Evolutionary conservation across 495 filamentous ascomycete species (phyloP), one percentile per base, ranked within the genome.

Genomic region (Penicillium goetzii): DNA sequence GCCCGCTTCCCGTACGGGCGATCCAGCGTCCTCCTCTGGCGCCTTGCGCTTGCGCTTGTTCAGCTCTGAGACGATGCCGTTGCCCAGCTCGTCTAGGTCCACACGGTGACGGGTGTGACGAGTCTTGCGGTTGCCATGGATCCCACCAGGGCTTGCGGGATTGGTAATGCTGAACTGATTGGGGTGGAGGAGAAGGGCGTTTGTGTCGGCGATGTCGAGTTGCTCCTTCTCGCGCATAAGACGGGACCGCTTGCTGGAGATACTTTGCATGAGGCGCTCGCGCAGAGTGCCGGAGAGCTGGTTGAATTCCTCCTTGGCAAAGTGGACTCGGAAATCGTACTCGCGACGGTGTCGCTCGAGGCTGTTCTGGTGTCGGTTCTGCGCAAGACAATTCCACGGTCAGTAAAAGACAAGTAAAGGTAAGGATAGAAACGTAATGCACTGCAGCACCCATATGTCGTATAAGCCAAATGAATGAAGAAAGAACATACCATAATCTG

Each of bases 111-210:
- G 82, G 10, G 93, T 96, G 64, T 92, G 83, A 54, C 93, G 81
- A 15, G 94, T 97, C 61, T 93, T 90, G 56, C 93, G 84, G 68
- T 92, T 92, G 62, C 86, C 87, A 69, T 93, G 90, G 25, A 89
- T 80, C 36, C 90, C 90, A 51, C 92, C 90, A 12, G 93, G 91
- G 72, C 90, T 93, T 17, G 89, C 79, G 28, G 88, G 88, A 72
- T 91, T 90, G 66, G 86, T 88, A 61, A 97, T 86, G 74, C 89
- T 90, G 76, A 93, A 97, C 71, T 99, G 95, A 65, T 89, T 94
- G 15, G 96, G 93, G 68, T 98, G 92, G 8, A 97, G 85, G 33
- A 97, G 87, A 6, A 96, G 84, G 14, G 95, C 91, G 66, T 90
- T 96, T 61, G 86, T 89, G 68, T 98, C 96, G 15, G 89, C 85